Base-by-base conservation (phyloP, 2,329 filamentous ascomycete genomes). In the Cercospora canescens region DNA sequence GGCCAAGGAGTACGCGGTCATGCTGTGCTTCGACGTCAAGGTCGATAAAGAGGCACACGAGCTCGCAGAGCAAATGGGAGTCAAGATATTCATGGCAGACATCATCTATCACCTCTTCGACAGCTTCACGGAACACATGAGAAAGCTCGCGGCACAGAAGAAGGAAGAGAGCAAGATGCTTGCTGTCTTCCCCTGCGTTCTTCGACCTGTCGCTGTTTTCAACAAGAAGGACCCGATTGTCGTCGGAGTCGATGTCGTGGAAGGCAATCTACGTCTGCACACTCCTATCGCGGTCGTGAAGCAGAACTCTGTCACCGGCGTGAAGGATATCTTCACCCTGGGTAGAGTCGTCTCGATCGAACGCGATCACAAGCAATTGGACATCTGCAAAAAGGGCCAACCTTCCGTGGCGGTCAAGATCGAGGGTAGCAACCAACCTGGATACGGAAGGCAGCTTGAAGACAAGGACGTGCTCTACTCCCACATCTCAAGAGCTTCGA, bases 101-200 rank as follows among this genome's bases (percentile, higher is more conserved):
- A 99, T 99, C 74, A 99, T 99, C 76, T 99, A 99, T 81, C 95
- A 99, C 80, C 84, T 99, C 65, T 99, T 99, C 79, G 96, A 99
- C 80, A 86, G 91, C 70, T 99, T 99, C 82, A 98, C 92, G 50
- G 92, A 92, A 79, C 94, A 99, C 81, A 97, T 97, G 91, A 89
- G 89, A 32, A 85, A 91, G 73, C 86, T 97, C 72, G 85, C 90
- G 32, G 93, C 94, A 81, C 90, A 94, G 85, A 94, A 93, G 84
- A 97, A 97, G 85, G 94, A 98, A 76, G 94, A 98, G 76, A 92
- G 89, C 75, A 98, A 98, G 84, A 88, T 97, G 83, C 82, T 95
- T 74, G 96, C 95, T 50, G 94, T 99, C 73, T 99, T 98, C 87
- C 96, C 95, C 37, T 98, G 95, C 77, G 91, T 98, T 39, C 87